Conservation (phyloP, 1,284 basidiomycete genomes). For the Inonotus obliquus region DNA sequence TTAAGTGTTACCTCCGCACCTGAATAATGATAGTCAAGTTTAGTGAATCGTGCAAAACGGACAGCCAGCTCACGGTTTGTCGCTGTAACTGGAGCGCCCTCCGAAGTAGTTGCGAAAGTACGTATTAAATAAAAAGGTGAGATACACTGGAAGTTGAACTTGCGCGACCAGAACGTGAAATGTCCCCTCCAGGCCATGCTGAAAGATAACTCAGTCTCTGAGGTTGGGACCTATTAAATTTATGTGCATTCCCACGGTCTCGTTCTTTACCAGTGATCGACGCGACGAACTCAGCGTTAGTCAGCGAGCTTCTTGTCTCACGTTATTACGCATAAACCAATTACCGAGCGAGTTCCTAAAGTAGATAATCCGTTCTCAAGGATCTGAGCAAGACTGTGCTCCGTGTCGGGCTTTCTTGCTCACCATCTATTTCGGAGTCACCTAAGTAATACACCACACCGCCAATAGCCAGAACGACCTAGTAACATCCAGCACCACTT, state of each 20-base stretch:
- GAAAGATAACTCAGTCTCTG: too few relatives aligned
- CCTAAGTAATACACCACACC: too few relatives aligned
- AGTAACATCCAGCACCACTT: background rate
- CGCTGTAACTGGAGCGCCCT: conserved; percentile 44
- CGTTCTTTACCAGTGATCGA: too few relatives aligned
- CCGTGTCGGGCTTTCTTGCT: background rate
- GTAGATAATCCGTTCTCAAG: background rate
- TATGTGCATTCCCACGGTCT: too few relatives aligned
- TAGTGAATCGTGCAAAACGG: conserved; percentile 1
- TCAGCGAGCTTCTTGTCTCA: conserved; percentile 1
- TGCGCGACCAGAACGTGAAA: too few relatives aligned
- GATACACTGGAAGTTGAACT: background rate
- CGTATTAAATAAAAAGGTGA: background rate
- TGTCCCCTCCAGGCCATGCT: too few relatives aligned
- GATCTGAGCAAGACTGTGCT: background rate
- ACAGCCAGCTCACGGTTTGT: conserved; percentile 45
- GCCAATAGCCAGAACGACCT: background rate
- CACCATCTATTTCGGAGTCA: background rate
- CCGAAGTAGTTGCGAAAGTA: conserved; percentile 18
- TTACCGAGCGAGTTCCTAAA: background rate
- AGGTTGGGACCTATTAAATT: too few relatives aligned
- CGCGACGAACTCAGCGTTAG: too few relatives aligned
- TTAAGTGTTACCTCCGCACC: conserved; percentile 83
- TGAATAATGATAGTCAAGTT: conserved; percentile 29
- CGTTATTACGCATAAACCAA: background rate